Evolutionary conservation across 2,329 filamentous ascomycete genomes (phyloP).

Genomic region (Beauveria scarabaeidicola): DNA sequence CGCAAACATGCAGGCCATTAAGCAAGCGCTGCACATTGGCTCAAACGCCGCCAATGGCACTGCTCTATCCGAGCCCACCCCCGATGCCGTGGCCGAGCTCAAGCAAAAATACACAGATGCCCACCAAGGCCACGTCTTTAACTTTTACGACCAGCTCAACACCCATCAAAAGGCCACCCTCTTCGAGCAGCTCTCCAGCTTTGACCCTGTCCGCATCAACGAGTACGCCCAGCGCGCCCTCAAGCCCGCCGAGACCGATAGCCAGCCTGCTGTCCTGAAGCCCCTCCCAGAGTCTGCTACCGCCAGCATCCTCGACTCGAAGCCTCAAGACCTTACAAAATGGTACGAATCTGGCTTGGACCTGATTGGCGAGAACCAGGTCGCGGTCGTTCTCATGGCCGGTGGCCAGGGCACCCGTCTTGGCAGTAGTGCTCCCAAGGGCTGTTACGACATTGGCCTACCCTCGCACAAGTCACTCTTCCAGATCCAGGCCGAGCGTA

Average conservation of each 20-base stretch:
- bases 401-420: constrained; percentile 92
- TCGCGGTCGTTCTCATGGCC: constrained; percentile 89
- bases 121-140: constrained; percentile 71
- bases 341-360: constrained; percentile 83
- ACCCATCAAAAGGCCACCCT: constrained; percentile 66
- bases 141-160: constrained; percentile 73
- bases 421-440: constrained; percentile 92
- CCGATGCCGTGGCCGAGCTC: constrained; percentile 59
- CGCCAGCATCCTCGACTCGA: constrained; percentile 87
- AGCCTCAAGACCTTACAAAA: constrained; percentile 63
- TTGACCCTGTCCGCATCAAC: constrained; percentile 84
- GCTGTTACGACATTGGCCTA: constrained; percentile 93
- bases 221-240: constrained; percentile 74
- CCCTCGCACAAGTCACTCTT: constrained; percentile 91
- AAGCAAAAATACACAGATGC: constrained; percentile 66
- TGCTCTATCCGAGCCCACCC: constrained; percentile 44
- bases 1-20: constrained; percentile 35
- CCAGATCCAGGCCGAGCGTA: constrained; percentile 94
- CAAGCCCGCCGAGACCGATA: constrained; percentile 60
- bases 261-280: constrained; percentile 55
- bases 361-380: constrained; percentile 66
- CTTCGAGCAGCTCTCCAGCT: constrained; percentile 70
- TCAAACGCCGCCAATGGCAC: constrained; percentile 19
- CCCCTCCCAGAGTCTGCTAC: constrained; percentile 79
- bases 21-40: constrained; percentile 32